A percentile compares a stretch with the other conserved stretches of the same genome.
phyloP scores from a whole-genome alignment of 2,329 filamentous ascomycete species.

The Gnomoniopsis smithogilvyi region DNA sequence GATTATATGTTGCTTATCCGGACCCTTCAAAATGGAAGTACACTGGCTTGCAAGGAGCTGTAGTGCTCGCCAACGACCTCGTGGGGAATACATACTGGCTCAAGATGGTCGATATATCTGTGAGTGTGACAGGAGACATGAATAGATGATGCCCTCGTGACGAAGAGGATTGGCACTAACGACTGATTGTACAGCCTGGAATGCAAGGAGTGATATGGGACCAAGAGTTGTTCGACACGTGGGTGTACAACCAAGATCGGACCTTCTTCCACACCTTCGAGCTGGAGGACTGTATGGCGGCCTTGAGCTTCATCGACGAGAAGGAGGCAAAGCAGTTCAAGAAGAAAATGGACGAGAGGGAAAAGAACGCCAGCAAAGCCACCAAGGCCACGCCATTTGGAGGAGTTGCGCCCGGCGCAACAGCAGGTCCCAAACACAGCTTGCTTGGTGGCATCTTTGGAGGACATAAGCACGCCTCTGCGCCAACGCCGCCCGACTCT shows the following conservation, averaged over 20 bases:
- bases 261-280: constrained; percentile 99
- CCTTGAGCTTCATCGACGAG: constrained; percentile 89
- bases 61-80: constrained; percentile 87
- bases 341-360: constrained; percentile 94
- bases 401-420: constrained; percentile 38
- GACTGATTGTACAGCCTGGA: constrained; percentile 52
- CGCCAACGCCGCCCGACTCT: constrained; percentile 55
- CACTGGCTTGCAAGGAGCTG: constrained; percentile 87
- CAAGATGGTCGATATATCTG: constrained; percentile 95
- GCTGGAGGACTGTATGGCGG: constrained; percentile 86
- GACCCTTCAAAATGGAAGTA: constrained; percentile 86
- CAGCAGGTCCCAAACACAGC: constrained; percentile 38
- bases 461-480: constrained; percentile 58
- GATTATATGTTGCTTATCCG: constrained; percentile 90
- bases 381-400: constrained; percentile 77
- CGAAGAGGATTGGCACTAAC: background rate
- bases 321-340: constrained; percentile 96
- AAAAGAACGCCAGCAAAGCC: constrained; percentile 91
- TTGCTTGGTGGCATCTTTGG: constrained; percentile 61
- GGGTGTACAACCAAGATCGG: constrained; percentile 93
- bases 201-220: constrained; percentile 91
- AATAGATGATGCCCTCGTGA: background rate
- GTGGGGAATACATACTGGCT: constrained; percentile 97
- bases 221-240: constrained; percentile 95
- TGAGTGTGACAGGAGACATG: constrained; percentile 43